Evolutionary conservation across 352 stramenopile species (phyloP).

Genomic region (Globisporangium nagaii): DNA sequence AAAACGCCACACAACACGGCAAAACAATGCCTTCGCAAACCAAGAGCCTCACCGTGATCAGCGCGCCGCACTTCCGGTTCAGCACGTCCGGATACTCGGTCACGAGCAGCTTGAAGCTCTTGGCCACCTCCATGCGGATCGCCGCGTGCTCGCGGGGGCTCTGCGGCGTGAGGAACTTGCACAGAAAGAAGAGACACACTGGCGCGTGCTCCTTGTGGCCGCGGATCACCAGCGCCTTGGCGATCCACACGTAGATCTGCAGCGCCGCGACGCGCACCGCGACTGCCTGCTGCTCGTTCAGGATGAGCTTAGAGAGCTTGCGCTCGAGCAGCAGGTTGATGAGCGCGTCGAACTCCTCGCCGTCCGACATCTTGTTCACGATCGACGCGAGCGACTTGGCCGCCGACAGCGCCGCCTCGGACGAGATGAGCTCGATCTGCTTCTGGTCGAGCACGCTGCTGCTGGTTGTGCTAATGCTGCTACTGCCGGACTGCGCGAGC

Average conservation of each 20-base stretch:
- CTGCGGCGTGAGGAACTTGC: conserved; percentile 45
- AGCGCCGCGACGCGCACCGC: conserved; percentile 52
- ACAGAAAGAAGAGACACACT: conserved; percentile 65
- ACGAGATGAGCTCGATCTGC: conserved; percentile 34
- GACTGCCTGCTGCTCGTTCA: conserved; percentile 28
- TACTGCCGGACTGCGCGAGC: conserved; percentile 49
- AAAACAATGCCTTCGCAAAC: no score
- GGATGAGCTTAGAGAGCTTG: conserved; percentile 59
- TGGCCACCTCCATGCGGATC: conserved; percentile 69
- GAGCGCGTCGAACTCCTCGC: conserved; percentile 69
- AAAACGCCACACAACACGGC: no score
- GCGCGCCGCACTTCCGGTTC: conserved; percentile 78
- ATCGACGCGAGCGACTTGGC: conserved; percentile 79
- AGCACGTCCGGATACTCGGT: conserved; percentile 75
- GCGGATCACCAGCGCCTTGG: conserved; percentile 77
- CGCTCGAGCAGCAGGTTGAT: conserved; percentile 62
- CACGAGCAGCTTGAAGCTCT: conserved; percentile 76
- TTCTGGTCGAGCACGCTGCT: conserved; percentile 6
- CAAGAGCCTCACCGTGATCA: conserved; percentile 83
- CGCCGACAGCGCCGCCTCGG: conserved; percentile 51
- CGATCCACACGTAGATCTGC: conserved; percentile 83
- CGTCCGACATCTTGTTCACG: conserved; percentile 85
- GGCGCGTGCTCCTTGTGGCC: conserved; percentile 67
- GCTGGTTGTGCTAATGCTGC: conserved; percentile 8
- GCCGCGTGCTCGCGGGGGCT: conserved; percentile 22